These are phyloP conservation scores for Psilocybe sp. DNA, from an alignment of 768 basidiomycete species.

Conservation along the genomic window DNA sequence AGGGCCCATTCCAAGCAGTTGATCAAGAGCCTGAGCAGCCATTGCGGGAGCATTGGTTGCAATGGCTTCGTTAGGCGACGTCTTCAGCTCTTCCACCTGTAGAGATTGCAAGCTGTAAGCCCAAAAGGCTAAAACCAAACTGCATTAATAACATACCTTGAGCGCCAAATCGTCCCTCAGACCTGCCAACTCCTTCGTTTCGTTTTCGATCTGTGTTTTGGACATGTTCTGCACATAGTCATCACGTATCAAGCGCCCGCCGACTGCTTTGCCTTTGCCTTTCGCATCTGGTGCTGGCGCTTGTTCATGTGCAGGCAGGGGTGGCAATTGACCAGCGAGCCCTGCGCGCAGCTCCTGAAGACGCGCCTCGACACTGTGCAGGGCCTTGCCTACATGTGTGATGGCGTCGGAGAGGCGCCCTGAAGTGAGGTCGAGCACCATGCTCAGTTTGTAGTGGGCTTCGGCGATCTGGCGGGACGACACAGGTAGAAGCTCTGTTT, in stretches of 20 bases:
- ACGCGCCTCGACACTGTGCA: conserved; percentile 73
- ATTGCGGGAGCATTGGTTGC: conserved; percentile 63
- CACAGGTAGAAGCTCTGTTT: conserved; percentile 68
- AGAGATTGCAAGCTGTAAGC: background rate
- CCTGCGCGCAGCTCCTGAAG: conserved; percentile 56
- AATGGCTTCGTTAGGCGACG: conserved; percentile 61
- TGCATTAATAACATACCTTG: conserved; percentile 50
- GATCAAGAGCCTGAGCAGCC: conserved; percentile 68
- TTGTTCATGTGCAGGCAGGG: conserved; percentile 16
- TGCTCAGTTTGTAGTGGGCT: conserved; percentile 91
- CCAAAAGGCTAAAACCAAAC: background rate
- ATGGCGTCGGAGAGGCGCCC: conserved; percentile 83
- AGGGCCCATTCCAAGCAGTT: conserved; percentile 49
- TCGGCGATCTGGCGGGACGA: conserved; percentile 94
- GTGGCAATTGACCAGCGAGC: conserved; percentile 35
- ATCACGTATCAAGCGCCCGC: conserved; percentile 40
- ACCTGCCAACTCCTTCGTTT: conserved; percentile 75
- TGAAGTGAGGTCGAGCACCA: conserved; percentile 88
- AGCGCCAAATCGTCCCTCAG: conserved; percentile 79
- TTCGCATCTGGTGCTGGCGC: conserved; percentile 42
- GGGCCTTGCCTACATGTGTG: conserved; percentile 72
- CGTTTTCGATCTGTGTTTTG: conserved; percentile 68
- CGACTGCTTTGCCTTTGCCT: conserved; percentile 72
- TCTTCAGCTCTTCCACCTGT: conserved; percentile 89
- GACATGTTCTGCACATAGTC: conserved; percentile 66